Conservation (phyloP, 495 filamentous ascomycete species). For the Trichoderma parareesei region DNA sequence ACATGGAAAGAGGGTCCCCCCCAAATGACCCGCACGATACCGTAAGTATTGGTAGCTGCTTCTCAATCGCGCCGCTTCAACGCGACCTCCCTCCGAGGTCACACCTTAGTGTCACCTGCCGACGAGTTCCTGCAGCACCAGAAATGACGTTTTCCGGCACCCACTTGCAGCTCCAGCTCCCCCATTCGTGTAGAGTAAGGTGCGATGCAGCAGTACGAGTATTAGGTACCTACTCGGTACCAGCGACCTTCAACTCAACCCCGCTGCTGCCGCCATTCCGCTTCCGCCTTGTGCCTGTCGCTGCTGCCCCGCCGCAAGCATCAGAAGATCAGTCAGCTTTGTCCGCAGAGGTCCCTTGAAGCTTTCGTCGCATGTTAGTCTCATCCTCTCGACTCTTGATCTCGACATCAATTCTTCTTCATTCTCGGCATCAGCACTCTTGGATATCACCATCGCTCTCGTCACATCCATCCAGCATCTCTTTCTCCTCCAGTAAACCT, state of each 20-base stretch:
- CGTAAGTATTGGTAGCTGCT: neutral
- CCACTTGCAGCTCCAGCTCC: neutral
- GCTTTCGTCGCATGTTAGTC: neutral
- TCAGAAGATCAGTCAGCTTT: neutral
- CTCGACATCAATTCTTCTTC: neutral
- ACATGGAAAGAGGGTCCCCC: neutral
- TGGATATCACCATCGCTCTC: neutral
- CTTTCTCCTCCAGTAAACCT: neutral
- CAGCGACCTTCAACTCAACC: no score
- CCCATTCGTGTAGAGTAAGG: neutral
- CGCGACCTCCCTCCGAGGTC: neutral
- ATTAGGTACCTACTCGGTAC: no score
- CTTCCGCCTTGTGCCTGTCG: neutral
- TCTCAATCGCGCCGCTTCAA: neutral
- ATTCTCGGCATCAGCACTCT: neutral
- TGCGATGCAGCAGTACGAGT: no score
- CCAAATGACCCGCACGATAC: neutral
- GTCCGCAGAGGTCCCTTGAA: neutral
- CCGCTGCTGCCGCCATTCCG: neutral
- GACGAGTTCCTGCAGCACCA: neutral
- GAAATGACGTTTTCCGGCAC: constrained; percentile 4
- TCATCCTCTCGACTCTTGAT: neutral
- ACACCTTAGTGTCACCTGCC: neutral
- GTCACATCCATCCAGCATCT: constrained; percentile 1
- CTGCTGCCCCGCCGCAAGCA: neutral